These are phyloP conservation scores for Apiospora phragmitis DNA, from an alignment of 2,329 filamentous ascomycete genomes.

Conservation along the genomic window DNA sequence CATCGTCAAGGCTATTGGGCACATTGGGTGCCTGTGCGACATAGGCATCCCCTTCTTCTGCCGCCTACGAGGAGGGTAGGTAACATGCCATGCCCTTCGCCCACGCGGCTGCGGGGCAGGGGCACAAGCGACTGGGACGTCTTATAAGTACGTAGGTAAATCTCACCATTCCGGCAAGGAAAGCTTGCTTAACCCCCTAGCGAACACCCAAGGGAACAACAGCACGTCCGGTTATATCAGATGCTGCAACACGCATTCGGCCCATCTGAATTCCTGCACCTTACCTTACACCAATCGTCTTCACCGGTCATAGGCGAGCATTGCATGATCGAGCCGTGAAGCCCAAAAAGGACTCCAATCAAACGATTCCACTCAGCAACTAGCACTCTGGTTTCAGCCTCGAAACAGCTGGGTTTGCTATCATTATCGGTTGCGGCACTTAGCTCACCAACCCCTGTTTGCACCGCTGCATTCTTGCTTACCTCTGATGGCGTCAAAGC, in stretches of 20 bases:
- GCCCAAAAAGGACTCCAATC: neutral
- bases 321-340: neutral
- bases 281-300: neutral
- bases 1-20: constrained; percentile 5
- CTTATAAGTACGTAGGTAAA: neutral
- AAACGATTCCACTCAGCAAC: neutral
- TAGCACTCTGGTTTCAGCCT: neutral
- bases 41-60: neutral
- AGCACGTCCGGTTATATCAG: neutral
- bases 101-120: constrained; percentile 2
- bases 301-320: neutral
- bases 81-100: neutral
- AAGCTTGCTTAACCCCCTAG: neutral
- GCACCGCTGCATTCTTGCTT: neutral
- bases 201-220: neutral
- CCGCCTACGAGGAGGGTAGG: neutral
- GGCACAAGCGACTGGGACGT: neutral
- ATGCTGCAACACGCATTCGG: neutral
- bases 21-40: neutral
- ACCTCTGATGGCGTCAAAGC: neutral
- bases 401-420: neutral
- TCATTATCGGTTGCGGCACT: neutral
- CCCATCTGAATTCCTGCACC: neutral
- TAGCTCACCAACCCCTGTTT: neutral
- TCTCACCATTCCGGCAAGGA: neutral